Evolutionary conservation across 2,329 filamentous ascomycete genomes (phyloP), one percentile per base, ranked within the genome.

Genomic region (Penicillium decumbens): DNA sequence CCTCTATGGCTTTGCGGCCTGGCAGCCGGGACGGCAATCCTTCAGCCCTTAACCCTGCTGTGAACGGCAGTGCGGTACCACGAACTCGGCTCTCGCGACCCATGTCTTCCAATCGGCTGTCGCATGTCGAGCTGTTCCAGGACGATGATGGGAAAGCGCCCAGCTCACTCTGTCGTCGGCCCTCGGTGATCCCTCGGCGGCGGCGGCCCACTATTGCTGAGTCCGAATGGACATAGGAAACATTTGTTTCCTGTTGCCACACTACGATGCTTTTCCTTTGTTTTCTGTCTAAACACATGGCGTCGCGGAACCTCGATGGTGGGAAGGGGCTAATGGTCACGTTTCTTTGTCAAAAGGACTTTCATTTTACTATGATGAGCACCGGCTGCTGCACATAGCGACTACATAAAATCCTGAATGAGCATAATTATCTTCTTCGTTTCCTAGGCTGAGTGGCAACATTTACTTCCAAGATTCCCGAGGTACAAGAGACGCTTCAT

Each of bases 1-100:
- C 69, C 27, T 64, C 64, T 9, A 56, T 72, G 20, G 63, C 56
- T 10, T 58, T 73, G 33, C 64, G 72, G 38, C 72, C 72, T 23
- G 65, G 65, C 13, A 75, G 72, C 53, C 65, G 72, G 49, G 72
- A 75, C 56, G 71, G 71, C 25, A 68, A 55, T 47, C 59, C 58
- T n/a, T 57, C 69, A 6, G 56, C 52, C 32, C 58, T 68, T 18
- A 46, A 61, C 6, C 57, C 62, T 23, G 62, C 61, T 2, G 55
- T 63, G 13, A 71, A 67, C 52, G 65, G 66, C 20, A 64, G 57
- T 43, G 63, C 60, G 18, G 59, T 61, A 8, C 54, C 60, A 10
- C 70, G 72, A 43, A 65, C 62, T 41, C 65, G 72, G 24, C 51
- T 73, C 35, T 60, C 68, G 15, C 68, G 72, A 13, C 64, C 65